A percentile compares a stretch with the other conserved stretches of the same genome.
phyloP scores from a whole-genome alignment of 345 rosid genomes.

The Murraya paniculata region DNA sequence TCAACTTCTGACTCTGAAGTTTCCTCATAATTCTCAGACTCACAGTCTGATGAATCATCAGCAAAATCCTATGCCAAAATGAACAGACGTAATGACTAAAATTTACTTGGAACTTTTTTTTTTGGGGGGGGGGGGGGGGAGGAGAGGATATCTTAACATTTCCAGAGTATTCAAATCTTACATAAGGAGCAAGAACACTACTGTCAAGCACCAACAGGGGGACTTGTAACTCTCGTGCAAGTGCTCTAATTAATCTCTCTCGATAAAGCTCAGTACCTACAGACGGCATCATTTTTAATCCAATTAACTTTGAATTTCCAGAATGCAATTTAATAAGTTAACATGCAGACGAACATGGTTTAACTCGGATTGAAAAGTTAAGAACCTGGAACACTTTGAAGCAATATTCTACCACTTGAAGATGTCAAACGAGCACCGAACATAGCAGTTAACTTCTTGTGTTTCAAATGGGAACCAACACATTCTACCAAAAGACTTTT shows the following conservation, averaged over 20 bases:
- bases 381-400: slow-evolving; percentile 89
- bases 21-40: slow-evolving; percentile 69
- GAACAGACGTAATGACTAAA: slow-evolving; percentile 16
- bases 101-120: background rate
- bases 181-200: slow-evolving; percentile 89
- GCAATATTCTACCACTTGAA: slow-evolving; percentile 88
- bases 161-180: slow-evolving; percentile 45
- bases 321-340: background rate
- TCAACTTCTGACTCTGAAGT: slow-evolving; percentile 84
- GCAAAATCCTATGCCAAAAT: slow-evolving; percentile 61
- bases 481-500: slow-evolving; percentile 85
- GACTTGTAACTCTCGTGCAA: slow-evolving; percentile 81
- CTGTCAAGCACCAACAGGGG: slow-evolving; percentile 89
- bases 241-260: slow-evolving; percentile 88
- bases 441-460: slow-evolving; percentile 45
- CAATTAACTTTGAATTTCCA: slow-evolving; percentile 10
- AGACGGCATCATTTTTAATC: slow-evolving; percentile 18
- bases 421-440: slow-evolving; percentile 80
- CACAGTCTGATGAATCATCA: slow-evolving; percentile 66
- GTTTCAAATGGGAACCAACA: slow-evolving; percentile 76
- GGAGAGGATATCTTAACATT: background rate
- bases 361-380: slow-evolving; percentile 1
- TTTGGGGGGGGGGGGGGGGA: too few species aligned
- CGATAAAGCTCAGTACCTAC: slow-evolving; percentile 94
- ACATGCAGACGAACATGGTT: background rate